phyloP scores from a whole-genome alignment of 345 rosid species.

The Gossypium australe region DNA sequence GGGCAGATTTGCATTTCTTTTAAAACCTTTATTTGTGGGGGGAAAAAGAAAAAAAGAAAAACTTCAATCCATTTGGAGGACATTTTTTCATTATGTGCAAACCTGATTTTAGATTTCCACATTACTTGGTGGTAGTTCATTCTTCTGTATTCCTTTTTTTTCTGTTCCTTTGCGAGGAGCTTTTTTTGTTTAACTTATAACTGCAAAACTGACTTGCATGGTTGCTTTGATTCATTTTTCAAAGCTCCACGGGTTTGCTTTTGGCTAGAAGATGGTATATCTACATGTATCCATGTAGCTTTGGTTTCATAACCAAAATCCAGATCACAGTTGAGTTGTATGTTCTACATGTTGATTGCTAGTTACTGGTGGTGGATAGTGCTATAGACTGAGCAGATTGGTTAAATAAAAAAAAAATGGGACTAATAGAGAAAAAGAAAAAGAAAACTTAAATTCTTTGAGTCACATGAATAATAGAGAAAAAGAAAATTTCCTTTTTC shows the following conservation, averaged over 20 bases:
- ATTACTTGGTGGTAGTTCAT: background rate
- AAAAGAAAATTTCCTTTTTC: background rate
- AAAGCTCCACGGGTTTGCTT: background rate
- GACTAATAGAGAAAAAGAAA: too few relatives aligned
- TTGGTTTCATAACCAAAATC: background rate
- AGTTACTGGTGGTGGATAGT: background rate
- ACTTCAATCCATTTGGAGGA: background rate
- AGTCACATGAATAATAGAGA: background rate
- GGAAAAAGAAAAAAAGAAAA: too few relatives aligned
- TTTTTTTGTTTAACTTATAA: background rate
- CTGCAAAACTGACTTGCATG: background rate
- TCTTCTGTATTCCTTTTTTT: background rate
- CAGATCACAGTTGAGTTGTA: background rate
- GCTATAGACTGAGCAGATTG: background rate
- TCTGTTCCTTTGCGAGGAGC: background rate
- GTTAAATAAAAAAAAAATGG: too few relatives aligned
- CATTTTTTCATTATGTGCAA: background rate
- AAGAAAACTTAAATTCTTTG: background rate
- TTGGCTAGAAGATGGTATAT: background rate
- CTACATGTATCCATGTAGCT: background rate
- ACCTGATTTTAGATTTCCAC: background rate
- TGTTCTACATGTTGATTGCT: background rate
- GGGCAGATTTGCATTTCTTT: too few relatives aligned
- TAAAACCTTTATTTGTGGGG: background rate
- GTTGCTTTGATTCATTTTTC: background rate